A percentile compares a stretch with the other conserved stretches of the same genome.
Evolutionary conservation across 345 rosid genomes (phyloP).

Genomic region (Gossypium anomalum): DNA sequence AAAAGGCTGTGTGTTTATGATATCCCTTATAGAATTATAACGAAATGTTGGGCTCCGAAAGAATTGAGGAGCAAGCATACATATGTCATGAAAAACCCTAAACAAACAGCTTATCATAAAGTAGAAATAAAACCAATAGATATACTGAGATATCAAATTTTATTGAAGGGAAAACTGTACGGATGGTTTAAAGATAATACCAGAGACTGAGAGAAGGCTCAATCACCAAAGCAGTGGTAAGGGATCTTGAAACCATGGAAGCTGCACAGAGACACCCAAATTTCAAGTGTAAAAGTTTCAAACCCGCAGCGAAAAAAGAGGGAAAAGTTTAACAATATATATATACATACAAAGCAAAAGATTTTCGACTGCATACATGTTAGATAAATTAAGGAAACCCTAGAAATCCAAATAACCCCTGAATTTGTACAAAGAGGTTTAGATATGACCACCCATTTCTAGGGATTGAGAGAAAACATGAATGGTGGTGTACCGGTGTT

Average conservation of each 20-base stretch:
- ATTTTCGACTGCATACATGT: neutral
- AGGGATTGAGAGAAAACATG: slow-evolving; percentile 21
- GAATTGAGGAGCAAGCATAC: neutral
- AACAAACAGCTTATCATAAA: neutral
- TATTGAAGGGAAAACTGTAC: slow-evolving; percentile 8
- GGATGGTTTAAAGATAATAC: slow-evolving; percentile 13
- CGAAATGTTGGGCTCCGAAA: neutral
- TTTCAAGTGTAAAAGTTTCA: slow-evolving; percentile 1
- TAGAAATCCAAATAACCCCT: neutral
- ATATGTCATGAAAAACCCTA: slow-evolving; percentile 18
- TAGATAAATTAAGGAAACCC: neutral
- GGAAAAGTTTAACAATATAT: neutral
- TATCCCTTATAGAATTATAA: neutral
- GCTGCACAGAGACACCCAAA: slow-evolving; percentile 34
- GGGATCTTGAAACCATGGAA: slow-evolving; percentile 35
- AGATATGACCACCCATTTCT: slow-evolving; percentile 16
- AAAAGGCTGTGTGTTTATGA: neutral
- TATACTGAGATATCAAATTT: neutral
- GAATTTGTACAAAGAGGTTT: neutral
- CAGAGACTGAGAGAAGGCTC: slow-evolving; percentile 19
- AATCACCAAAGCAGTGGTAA: slow-evolving; percentile 26
- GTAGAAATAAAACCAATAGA: neutral
- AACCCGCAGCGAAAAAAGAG: too few relatives aligned
- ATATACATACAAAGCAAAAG: neutral
- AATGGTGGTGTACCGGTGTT: neutral